Percentiles rank a stretch among this genome's conserved stretches.
phyloP scores from a whole-genome alignment of 2,329 filamentous ascomycete genomes.

The Apiospora hydei region DNA sequence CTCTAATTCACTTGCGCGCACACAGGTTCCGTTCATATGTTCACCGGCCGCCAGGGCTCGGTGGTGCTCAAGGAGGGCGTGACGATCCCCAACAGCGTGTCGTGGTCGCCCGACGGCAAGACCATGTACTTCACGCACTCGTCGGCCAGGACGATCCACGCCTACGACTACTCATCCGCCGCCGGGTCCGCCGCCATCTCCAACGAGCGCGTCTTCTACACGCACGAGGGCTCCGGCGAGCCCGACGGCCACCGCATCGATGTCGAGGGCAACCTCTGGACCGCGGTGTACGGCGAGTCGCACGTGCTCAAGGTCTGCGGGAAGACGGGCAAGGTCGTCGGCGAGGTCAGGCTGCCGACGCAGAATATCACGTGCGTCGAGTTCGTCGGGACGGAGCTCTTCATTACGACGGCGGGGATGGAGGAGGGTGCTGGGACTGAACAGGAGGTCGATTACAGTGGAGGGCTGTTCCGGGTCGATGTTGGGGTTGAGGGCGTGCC shows the following conservation, averaged over 20 bases:
- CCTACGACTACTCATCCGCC: constrained; percentile 77
- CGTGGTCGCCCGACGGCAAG: constrained; percentile 76
- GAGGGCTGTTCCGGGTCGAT: constrained; percentile 77
- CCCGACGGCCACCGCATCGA: constrained; percentile 90
- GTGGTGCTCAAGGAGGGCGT: constrained; percentile 66
- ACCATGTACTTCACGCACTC: constrained; percentile 88
- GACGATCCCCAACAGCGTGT: constrained; percentile 84
- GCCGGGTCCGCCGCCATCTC: constrained; percentile 51
- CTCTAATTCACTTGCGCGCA: constrained; percentile 37
- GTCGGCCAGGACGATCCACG: constrained; percentile 71
- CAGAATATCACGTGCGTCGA: constrained; percentile 81
- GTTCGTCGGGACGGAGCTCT: constrained; percentile 77
- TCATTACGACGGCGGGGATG: constrained; percentile 78
- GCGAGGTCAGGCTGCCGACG: constrained; percentile 79
- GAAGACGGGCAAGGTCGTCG: constrained; percentile 70
- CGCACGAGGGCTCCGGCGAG: constrained; percentile 68
- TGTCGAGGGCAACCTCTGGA: constrained; percentile 86
- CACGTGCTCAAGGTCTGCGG: constrained; percentile 78
- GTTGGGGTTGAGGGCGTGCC: constrained; percentile 74
- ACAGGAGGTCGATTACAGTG: constrained; percentile 69
- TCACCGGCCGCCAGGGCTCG: constrained; percentile 68
- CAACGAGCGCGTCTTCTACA: constrained; percentile 77
- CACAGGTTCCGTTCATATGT: constrained; percentile 75
- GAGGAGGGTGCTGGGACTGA: constrained; percentile 70
- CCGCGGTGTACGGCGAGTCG: constrained; percentile 81